Evolutionary conservation across 225 moss, liverwort and hornwort species (phyloP).

Genomic region (Ulota crispa): DNA sequence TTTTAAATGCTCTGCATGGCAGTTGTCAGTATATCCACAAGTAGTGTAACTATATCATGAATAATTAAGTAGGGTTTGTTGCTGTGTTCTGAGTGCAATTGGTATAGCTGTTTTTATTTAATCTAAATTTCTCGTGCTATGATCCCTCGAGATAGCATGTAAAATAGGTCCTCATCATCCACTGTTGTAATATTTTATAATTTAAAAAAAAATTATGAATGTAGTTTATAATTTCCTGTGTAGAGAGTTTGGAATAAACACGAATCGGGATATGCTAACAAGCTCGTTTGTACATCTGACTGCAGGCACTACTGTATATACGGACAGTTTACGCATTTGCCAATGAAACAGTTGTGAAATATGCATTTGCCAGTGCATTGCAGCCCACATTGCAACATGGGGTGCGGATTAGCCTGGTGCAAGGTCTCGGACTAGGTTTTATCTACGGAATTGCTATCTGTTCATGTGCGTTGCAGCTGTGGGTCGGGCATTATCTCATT

Average conservation of each 20-base stretch:
- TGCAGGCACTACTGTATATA: slow-evolving; percentile 70
- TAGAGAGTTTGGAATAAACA: slow-evolving; percentile 2
- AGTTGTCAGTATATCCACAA: not conserved
- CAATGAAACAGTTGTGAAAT: slow-evolving; percentile 66
- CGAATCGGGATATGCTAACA: slow-evolving; percentile 7
- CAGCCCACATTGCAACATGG: slow-evolving; percentile 62
- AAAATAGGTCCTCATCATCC: not conserved
- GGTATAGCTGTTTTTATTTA: not conserved
- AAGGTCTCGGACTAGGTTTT: slow-evolving; percentile 69
- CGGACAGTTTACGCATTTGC: slow-evolving; percentile 76
- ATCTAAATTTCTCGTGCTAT: not conserved
- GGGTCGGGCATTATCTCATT: slow-evolving; percentile 67
- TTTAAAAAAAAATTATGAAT: not conserved
- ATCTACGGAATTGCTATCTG: slow-evolving; percentile 69
- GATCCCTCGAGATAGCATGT: slow-evolving; percentile 10
- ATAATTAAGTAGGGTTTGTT: slow-evolving; percentile 12
- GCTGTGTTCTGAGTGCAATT: not conserved
- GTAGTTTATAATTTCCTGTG: not conserved
- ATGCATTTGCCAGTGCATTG: slow-evolving; percentile 66
- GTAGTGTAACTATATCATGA: not conserved
- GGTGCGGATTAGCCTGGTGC: slow-evolving; percentile 64
- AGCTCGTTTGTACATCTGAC: slow-evolving; percentile 19
- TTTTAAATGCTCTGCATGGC: not conserved
- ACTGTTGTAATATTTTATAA: not conserved
- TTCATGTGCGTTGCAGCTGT: slow-evolving; percentile 70